Evolutionary conservation across 257 asterid genomes (phyloP).

Genomic region (Ballota nigra): DNA sequence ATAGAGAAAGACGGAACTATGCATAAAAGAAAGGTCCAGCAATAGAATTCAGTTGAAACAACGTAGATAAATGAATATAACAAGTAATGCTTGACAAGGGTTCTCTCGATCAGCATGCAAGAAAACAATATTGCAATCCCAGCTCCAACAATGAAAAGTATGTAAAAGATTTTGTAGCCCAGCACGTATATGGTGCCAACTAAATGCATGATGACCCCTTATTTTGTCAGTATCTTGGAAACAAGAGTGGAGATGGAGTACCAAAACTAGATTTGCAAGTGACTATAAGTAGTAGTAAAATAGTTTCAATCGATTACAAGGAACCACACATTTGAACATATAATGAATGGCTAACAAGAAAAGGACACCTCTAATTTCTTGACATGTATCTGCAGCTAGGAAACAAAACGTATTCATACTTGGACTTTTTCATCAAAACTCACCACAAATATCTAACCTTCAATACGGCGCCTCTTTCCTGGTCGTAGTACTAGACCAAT

Average conservation of each 20-base stretch:
- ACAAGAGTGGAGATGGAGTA: background rate
- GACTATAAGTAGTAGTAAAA: background rate
- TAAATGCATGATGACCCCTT: background rate
- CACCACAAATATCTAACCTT: constrained; percentile 75
- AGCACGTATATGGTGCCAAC: background rate
- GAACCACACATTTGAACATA: background rate
- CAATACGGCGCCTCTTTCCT: constrained; percentile 82
- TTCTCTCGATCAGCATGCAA: no score
- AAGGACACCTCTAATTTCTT: background rate
- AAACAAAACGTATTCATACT: background rate
- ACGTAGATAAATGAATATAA: background rate
- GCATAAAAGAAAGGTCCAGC: background rate
- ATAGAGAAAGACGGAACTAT: background rate
- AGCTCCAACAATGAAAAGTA: background rate
- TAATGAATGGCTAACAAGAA: background rate
- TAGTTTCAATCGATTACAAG: background rate
- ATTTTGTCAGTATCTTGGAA: background rate
- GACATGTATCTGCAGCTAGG: background rate
- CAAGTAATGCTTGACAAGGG: background rate
- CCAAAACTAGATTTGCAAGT: background rate
- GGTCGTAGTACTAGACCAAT: constrained; percentile 69
- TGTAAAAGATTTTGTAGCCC: background rate
- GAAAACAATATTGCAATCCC: no score
- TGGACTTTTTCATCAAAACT: constrained; percentile 29
- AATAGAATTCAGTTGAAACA: background rate